Conservation (phyloP, 306 rosid genomes). For the Cucurbita pepo region DNA sequence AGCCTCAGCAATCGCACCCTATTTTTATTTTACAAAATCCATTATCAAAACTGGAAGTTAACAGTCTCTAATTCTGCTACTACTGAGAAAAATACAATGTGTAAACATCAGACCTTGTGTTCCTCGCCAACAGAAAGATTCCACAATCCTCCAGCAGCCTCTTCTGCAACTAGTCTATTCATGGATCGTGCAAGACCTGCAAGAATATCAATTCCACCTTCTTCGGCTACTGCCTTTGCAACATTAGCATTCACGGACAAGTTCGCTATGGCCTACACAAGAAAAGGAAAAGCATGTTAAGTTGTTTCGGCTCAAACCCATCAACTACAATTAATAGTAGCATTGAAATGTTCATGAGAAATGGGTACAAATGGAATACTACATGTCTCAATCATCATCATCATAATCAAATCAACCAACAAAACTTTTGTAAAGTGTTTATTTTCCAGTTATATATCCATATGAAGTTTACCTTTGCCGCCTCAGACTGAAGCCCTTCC, state of each 20-base stretch:
- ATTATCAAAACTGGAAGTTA: conserved; percentile 10
- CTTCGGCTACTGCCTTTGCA: conserved; percentile 98
- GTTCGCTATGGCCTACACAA: conserved; percentile 83
- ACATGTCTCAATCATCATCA: neutral
- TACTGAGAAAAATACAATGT: neutral
- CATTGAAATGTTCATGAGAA: neutral
- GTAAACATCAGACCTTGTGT: conserved; percentile 59
- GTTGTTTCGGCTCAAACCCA: neutral
- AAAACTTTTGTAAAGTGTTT: neutral
- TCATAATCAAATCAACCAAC: neutral
- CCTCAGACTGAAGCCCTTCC: conserved; percentile 98
- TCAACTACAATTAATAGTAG: neutral
- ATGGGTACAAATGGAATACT: neutral
- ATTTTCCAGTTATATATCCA: neutral
- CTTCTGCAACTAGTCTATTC: conserved; percentile 96
- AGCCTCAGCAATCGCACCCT: conserved; percentile 97
- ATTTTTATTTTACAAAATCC: conserved; percentile 6
- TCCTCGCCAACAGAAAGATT: conserved; percentile 99
- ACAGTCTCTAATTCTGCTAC: conserved; percentile 3
- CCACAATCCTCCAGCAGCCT: conserved; percentile 99
- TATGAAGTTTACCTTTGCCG: conserved; percentile 60
- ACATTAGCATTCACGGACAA: conserved; percentile 92
- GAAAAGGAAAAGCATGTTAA: neutral
- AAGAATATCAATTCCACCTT: conserved; percentile 88
- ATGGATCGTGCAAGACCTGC: conserved; percentile 97